Base-by-base conservation (phyloP, 495 filamentous ascomycete genomes). In the Penicillium bialowiezense region DNA sequence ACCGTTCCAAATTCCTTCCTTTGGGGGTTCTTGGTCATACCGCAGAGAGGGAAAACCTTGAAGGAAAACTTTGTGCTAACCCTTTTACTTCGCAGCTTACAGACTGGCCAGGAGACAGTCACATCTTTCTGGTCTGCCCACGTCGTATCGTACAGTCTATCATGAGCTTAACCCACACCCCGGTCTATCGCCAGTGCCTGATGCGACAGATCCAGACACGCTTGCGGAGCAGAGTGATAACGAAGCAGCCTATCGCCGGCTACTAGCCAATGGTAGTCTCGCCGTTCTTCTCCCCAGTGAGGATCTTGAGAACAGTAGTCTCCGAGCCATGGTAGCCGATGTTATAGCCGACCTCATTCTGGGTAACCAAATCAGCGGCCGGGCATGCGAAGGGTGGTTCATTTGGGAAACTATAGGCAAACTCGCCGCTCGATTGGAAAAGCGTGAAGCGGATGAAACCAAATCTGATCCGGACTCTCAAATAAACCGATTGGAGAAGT, bases 231-330 rank as follows among this genome's bases (percentile, higher is more conserved):
- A 95, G 64, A 70, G 68, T 41, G 76, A 86, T 41, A 91, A 92
- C 62, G 91, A 97, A 70, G 75, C 77, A 15, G 74, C 79, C 44
- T 95, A 93, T 70, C 83, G 90, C 62, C 88, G 89, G 59, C 68
- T 96, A 52, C 71, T 97, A 10, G 89, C 88, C 13, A 82, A 89
- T 53, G 87, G 83, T 4, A 76, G 87, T 36, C 71, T 98, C 36
- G 86, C 89, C 4, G 71, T 96, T 35, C 74, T 97, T 19, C 76
- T 98, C 26, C 93, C 93, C 5, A 93, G 89, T 14, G 91, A 97
- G 62, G 91, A 97, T 56, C 77, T 97, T 8, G 83, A 91, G 58
- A 97, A 95, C 66, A 80, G 75, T 39, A 95, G 89, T 62, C 71
- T 97, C 58, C 82, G 88, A 14, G 75, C 86, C 7, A 74, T 98